phyloP scores from a whole-genome alignment of 768 basidiomycete genomes.

The Mycena crocata region DNA sequence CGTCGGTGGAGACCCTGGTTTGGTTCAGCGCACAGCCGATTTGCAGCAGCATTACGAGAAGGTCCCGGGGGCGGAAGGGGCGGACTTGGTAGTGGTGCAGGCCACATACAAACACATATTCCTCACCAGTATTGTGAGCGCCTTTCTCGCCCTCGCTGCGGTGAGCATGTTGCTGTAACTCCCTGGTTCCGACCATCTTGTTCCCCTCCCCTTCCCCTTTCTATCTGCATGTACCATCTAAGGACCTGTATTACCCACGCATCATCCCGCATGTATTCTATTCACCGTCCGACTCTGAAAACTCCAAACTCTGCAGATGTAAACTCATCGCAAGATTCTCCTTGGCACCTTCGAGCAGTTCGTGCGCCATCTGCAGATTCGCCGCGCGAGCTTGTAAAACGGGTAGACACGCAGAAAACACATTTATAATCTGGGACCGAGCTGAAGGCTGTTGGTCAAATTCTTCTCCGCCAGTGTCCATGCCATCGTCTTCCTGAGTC shows the following conservation, averaged over 20 bases:
- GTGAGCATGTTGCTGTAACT: conserved; percentile 22
- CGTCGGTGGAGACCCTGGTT: conserved; percentile 22
- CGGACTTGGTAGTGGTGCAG: conserved; percentile 27
- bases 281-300: conserved; percentile 23
- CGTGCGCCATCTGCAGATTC: conserved; percentile 61
- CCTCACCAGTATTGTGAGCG: conserved; percentile 27
- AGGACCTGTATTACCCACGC: too few species aligned
- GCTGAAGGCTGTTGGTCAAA: conserved; percentile 40
- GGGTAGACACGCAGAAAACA: conserved; percentile 61
- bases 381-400: conserved; percentile 58
- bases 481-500: conserved; percentile 22
- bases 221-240: conserved; percentile 5
- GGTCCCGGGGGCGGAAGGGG: conserved; percentile 27
- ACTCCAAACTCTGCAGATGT: conserved; percentile 57
- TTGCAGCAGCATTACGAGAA: conserved; percentile 29
- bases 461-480: neutral
- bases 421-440: conserved; percentile 52
- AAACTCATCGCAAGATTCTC: conserved; percentile 60
- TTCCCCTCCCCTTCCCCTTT: neutral
- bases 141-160: conserved; percentile 21
- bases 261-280: neutral
- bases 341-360: conserved; percentile 61
- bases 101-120: conserved; percentile 29
- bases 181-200: neutral
- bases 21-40: conserved; percentile 33